Evolutionary conservation across 2,329 filamentous ascomycete species (phyloP), one percentile per base, ranked within the genome.

Genomic region (Cladosporium sp.): DNA sequence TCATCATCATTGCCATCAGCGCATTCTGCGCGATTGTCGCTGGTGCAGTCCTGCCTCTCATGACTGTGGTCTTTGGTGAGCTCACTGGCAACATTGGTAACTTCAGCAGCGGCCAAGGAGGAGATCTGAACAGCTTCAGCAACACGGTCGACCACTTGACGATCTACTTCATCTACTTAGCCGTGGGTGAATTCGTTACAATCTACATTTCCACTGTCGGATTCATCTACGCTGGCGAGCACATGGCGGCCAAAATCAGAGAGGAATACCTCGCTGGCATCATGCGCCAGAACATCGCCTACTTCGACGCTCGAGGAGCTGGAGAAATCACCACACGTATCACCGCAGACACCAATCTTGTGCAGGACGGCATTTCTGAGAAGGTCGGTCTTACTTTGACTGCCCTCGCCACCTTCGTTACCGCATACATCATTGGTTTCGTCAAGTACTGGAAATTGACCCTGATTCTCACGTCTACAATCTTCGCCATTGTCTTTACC

Each of bases 321-420:
- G 91, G 92, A 52, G 93, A 96, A 70, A 88, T 97, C 54, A 96
- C 91, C 0, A 96, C 91, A 1, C 85, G 91, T 56, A 96, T 96
- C 60, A 97, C 92, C 0, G 86, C 91, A 9, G 92, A 97, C 67
- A 95, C 89, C 39, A 96, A 96, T 63, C 75, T 95, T 47, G 85
- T 97, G 50, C 92, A 96, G 68, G 91, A 95, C 58, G 92, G 90
- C 51, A 89, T 99, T 40, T 95, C 89, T 0, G 89, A 95, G 68
- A 96, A 96, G 73, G 80, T 95, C 39, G 84, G 83, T 12, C 72
- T 96, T 56, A 90, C 88, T 0, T 66, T 95, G 50, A 82, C 84
- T 12, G 88, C 88, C 11, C 43, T 90, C 3, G 83, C 90, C 1
- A 91, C 89, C 7, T 97, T 97, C 63, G 72, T 95, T 50, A 84